phyloP scores from a whole-genome alignment of 106 monocot genomes.

The Alisma plantagoaquatica region DNA sequence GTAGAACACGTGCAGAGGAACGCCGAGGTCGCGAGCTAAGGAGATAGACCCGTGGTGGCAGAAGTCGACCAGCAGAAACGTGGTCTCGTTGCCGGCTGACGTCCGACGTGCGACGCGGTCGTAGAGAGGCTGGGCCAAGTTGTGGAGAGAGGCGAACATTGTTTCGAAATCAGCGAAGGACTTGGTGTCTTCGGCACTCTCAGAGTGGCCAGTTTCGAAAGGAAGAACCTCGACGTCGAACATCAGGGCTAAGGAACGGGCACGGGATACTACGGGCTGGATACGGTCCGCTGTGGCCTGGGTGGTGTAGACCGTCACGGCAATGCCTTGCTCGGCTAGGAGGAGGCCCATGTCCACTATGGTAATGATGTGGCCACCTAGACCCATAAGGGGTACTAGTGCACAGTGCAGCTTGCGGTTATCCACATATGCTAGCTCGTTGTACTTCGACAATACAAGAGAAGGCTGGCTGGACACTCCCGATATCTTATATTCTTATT shows the following conservation, averaged over 20 bases:
- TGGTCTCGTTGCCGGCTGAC: no score
- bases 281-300: conserved; percentile 9
- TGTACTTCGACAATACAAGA: no score
- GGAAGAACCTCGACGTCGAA: conserved; percentile 3
- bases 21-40: conserved; percentile 11
- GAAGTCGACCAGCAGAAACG: conserved; percentile 6
- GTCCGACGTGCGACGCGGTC: conserved; percentile 7
- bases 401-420: no score
- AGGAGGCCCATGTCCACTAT: conserved; percentile 22
- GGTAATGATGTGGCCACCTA: conserved; percentile 28
- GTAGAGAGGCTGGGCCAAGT: conserved; percentile 16
- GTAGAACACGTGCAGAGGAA: no score
- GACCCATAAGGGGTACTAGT: neutral
- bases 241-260: neutral
- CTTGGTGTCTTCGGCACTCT: conserved; percentile 1
- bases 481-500: no score
- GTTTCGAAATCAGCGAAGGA: conserved; percentile 10
- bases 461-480: no score
- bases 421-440: no score
- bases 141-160: conserved; percentile 15
- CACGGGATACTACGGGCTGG: conserved; percentile 8
- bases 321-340: conserved; percentile 10
- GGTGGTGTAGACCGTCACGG: conserved; percentile 16
- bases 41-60: conserved; percentile 25
- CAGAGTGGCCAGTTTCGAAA: neutral